Evolutionary conservation across 768 basidiomycete species (phyloP), one percentile per base, ranked within the genome.

Genomic region (Imleria badia): DNA sequence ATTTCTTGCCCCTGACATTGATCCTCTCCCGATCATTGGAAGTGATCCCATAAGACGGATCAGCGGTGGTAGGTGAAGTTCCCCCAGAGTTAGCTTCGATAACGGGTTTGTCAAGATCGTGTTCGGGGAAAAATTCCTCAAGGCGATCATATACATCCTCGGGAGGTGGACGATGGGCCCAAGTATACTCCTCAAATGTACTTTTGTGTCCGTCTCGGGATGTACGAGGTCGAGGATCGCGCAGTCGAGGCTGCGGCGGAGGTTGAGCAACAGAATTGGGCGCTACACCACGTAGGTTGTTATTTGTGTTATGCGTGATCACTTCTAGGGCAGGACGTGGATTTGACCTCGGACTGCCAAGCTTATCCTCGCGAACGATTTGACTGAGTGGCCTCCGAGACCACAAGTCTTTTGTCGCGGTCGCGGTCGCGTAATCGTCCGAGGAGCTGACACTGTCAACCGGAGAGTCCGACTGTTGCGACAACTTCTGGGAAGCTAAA

Each of bases 61-160:
- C 89, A 10, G 75, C 75, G 22, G 80, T 69, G 3, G 86, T 89
- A 2, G 92, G 90, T 3, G 89, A 91, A 5, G 87, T 85, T 39
- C 88, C 87, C 11, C 91, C 88, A 5, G 86, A 89, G 38, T 78
- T 81, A 31, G 87, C 85, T 62, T 98, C 96, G 50, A 98, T 90
- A 59, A 98, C 88, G 2, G 95, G 94, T 66, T 94, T 90, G 71
- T 98, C 97, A 45, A 98, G 83, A 65, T 98, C 94, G 66, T 97
- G 91, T 60, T 89, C 87, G 1, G 96, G 95, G 80, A 99, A 99
- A 77, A 92, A 98, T 56, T 89, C 86, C 62, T 98, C 92, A 9
- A 99, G 79, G 52, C 90, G 85, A 40, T 98, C 89, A 67, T 94
- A 93, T 41, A 99, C 89, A 61, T 91, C 89, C 73, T 98, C 97